Conservation (phyloP, 805 yeast genomes). For the Saccharomycopsis synnaedendra region DNA sequence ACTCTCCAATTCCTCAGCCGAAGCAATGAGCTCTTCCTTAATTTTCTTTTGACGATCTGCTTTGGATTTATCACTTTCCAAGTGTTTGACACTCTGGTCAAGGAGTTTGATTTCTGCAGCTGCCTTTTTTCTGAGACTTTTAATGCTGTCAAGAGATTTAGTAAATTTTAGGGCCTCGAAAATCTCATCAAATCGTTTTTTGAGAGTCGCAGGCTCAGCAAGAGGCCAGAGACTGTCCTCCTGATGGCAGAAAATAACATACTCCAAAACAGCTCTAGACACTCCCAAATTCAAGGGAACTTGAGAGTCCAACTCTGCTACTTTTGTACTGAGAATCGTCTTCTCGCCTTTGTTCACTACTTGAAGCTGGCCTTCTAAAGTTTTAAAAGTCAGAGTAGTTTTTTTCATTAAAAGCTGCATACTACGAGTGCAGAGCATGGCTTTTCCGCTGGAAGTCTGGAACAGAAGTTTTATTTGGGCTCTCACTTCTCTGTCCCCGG, state of each 20-base stretch:
- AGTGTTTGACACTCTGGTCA: constrained; percentile 68
- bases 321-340: constrained; percentile 66
- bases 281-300: constrained; percentile 83
- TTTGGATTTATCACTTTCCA: constrained; percentile 61
- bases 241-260: constrained; percentile 94
- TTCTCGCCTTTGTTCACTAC: constrained; percentile 54
- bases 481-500: constrained; percentile 63
- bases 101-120: constrained; percentile 61
- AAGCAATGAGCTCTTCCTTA: constrained; percentile 30
- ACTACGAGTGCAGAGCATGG: constrained; percentile 79
- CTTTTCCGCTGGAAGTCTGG: constrained; percentile 55
- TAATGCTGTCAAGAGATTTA: constrained; percentile 75
- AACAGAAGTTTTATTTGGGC: constrained; percentile 91
- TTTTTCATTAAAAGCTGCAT: constrained; percentile 63
- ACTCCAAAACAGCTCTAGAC: constrained; percentile 75
- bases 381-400: constrained; percentile 65
- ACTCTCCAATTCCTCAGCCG: constrained; percentile 33
- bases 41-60: constrained; percentile 47
- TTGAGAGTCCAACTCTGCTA: constrained; percentile 71
- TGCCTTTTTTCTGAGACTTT: constrained; percentile 67
- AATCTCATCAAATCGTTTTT: constrained; percentile 91
- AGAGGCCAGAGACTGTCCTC: constrained; percentile 97
- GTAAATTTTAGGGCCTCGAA: constrained; percentile 92
- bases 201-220: constrained; percentile 78
- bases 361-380: constrained; percentile 80